Evolutionary conservation across 768 basidiomycete genomes (phyloP).

Genomic region (Mycena belliarum): DNA sequence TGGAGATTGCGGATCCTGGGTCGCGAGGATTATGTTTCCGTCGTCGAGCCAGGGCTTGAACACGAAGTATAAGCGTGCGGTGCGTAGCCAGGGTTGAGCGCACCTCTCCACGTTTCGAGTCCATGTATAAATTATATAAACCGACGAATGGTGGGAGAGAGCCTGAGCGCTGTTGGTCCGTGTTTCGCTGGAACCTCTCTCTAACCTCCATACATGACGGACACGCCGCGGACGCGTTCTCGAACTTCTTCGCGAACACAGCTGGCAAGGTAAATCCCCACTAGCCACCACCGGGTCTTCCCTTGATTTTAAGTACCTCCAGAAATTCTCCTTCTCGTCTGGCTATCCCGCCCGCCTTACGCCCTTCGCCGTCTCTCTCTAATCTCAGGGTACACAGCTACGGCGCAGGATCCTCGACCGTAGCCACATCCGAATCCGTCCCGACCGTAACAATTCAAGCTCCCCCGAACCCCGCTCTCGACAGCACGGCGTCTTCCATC

Average conservation of each 20-base stretch:
- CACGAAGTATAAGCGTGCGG: not conserved
- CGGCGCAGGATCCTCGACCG: slow-evolving; percentile 35
- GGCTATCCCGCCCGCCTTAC: slow-evolving; percentile 49
- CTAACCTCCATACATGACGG: slow-evolving; percentile 2
- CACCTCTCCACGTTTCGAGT: slow-evolving; percentile 11
- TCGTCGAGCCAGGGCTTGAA: slow-evolving; percentile 57
- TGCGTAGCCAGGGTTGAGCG: not conserved
- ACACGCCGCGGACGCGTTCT: slow-evolving; percentile 12
- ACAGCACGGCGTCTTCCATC: slow-evolving; percentile 73
- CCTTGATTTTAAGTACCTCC: slow-evolving; percentile 18
- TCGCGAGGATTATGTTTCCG: slow-evolving; percentile 56
- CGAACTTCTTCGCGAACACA: slow-evolving; percentile 13
- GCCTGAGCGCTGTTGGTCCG: not conserved
- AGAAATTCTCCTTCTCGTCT: slow-evolving; percentile 54
- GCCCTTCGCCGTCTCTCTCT: slow-evolving; percentile 56
- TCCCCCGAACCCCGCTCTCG: slow-evolving; percentile 38
- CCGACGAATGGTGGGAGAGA: not conserved
- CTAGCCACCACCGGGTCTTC: not conserved
- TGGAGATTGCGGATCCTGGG: too few species aligned
- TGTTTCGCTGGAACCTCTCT: not conserved
- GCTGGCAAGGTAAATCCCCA: not conserved
- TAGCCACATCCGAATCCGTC: slow-evolving; percentile 33
- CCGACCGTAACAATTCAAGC: slow-evolving; percentile 24
- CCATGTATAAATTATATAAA: not conserved
- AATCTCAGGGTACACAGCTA: slow-evolving; percentile 59